phyloP scores from a whole-genome alignment of 768 basidiomycete species.

The Mycena kentingensis region DNA sequence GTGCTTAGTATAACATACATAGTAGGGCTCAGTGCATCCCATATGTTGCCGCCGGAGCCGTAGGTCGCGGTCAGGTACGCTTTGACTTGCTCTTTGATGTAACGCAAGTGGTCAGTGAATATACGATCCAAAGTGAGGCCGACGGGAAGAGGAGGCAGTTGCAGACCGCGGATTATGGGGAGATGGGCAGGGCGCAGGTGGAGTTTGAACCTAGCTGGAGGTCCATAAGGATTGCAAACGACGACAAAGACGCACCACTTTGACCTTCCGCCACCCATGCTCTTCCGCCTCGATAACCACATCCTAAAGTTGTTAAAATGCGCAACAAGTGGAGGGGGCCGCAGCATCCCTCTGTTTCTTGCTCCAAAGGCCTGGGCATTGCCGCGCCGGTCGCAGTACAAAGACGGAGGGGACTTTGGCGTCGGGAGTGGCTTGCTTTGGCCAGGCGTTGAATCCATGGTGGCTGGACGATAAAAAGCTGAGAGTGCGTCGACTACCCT shows the following conservation, averaged over 20 bases:
- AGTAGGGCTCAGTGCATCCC: slow-evolving; percentile 17
- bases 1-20: slow-evolving; percentile 27
- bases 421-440: slow-evolving; percentile 25
- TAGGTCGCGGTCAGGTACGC: slow-evolving; percentile 19
- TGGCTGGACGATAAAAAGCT: neutral
- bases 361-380: slow-evolving; percentile 23
- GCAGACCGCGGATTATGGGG: slow-evolving; percentile 21
- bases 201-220: slow-evolving; percentile 21
- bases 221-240: neutral
- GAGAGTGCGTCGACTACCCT: slow-evolving; percentile 1
- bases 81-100: slow-evolving; percentile 23
- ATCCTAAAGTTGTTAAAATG: no score
- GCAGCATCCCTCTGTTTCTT: slow-evolving; percentile 22
- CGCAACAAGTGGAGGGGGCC: neutral
- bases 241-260: slow-evolving; percentile 8
- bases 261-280: slow-evolving; percentile 14
- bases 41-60: slow-evolving; percentile 18
- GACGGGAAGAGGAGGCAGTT: slow-evolving; percentile 19
- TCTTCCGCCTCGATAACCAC: slow-evolving; percentile 15
- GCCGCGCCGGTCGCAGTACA: slow-evolving; percentile 23
- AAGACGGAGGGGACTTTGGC: slow-evolving; percentile 27
- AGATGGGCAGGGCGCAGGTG: slow-evolving; percentile 24
- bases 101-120: slow-evolving; percentile 21
- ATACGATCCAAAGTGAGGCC: slow-evolving; percentile 18
- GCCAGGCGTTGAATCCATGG: slow-evolving; percentile 20